Conservation (phyloP, 345 rosid genomes). For the Bruguiera sexangula region DNA sequence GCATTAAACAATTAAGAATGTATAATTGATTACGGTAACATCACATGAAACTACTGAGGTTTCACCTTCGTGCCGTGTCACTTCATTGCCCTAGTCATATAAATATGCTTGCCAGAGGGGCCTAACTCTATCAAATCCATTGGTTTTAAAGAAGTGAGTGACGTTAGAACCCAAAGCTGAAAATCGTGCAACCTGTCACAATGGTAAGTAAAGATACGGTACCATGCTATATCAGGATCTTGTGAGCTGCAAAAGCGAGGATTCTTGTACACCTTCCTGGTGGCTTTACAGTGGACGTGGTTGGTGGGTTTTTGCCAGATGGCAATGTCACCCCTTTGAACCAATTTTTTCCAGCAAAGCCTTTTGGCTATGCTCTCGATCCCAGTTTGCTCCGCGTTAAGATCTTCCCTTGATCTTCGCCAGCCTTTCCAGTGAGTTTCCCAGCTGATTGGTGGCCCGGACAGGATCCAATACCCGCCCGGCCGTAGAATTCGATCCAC, state of each 20-base stretch:
- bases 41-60: too few relatives aligned
- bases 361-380: slow-evolving; percentile 61
- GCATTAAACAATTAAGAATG: too few relatives aligned
- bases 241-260: slow-evolving; percentile 61
- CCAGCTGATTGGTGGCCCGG: slow-evolving; percentile 96
- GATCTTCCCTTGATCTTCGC: slow-evolving; percentile 60
- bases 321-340: slow-evolving; percentile 62
- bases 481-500: slow-evolving; percentile 83
- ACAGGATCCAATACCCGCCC: slow-evolving; percentile 89
- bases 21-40: too few relatives aligned
- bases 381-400: slow-evolving; percentile 50
- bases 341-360: slow-evolving; percentile 83
- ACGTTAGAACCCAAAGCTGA: neutral
- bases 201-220: slow-evolving; percentile 11
- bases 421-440: slow-evolving; percentile 77
- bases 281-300: slow-evolving; percentile 65
- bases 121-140: neutral
- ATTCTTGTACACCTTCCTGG: slow-evolving; percentile 47
- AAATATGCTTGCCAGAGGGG: too few relatives aligned
- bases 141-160: neutral
- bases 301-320: slow-evolving; percentile 89
- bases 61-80: too few relatives aligned
- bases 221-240: slow-evolving; percentile 88
- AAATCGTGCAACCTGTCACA: neutral
- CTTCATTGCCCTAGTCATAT: too few relatives aligned